Conservation (phyloP, 2,329 filamentous ascomycete species). For the Truncatella angustata region DNA sequence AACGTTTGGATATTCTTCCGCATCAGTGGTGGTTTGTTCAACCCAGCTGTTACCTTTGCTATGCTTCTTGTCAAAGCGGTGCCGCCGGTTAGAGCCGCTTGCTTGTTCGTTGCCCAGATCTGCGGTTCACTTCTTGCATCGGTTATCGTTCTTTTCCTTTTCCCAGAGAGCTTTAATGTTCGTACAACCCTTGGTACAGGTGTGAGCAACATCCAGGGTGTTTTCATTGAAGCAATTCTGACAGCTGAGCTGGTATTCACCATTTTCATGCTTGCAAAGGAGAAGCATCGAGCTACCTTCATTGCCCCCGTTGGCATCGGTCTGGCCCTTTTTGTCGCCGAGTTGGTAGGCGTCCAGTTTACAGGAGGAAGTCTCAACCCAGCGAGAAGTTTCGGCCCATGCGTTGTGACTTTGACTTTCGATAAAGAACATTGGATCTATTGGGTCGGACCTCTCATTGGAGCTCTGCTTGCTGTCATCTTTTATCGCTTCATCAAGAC, state of each 20-base stretch:
- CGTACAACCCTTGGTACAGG: constrained; percentile 43
- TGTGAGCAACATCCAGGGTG: constrained; percentile 43
- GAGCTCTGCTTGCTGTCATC: constrained; percentile 32
- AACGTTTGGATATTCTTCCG: constrained; percentile 40
- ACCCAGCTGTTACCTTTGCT: constrained; percentile 20
- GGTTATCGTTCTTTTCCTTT: constrained; percentile 35
- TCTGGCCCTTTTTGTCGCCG: constrained; percentile 54
- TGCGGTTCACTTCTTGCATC: constrained; percentile 24
- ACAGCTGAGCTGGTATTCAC: constrained; percentile 53
- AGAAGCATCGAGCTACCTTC: constrained; percentile 63
- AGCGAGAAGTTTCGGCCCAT: constrained; percentile 44
- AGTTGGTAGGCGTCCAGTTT: constrained; percentile 43
- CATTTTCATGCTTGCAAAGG: constrained; percentile 58
- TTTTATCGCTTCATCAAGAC: constrained; percentile 41
- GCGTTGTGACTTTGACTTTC: constrained; percentile 35
- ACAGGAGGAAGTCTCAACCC: constrained; percentile 49
- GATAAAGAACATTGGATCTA: constrained; percentile 24
- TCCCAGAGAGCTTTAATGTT: constrained; percentile 46
- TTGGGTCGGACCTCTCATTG: constrained; percentile 31
- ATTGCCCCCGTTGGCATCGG: constrained; percentile 64
- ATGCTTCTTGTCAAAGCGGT: constrained; percentile 16
- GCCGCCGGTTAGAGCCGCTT: constrained; percentile 7
- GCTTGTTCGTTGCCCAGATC: constrained; percentile 17
- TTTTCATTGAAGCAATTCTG: constrained; percentile 56
- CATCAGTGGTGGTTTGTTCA: constrained; percentile 27